phyloP scores from a whole-genome alignment of 306 rosid genomes.

The Castanopsis chinensis region DNA sequence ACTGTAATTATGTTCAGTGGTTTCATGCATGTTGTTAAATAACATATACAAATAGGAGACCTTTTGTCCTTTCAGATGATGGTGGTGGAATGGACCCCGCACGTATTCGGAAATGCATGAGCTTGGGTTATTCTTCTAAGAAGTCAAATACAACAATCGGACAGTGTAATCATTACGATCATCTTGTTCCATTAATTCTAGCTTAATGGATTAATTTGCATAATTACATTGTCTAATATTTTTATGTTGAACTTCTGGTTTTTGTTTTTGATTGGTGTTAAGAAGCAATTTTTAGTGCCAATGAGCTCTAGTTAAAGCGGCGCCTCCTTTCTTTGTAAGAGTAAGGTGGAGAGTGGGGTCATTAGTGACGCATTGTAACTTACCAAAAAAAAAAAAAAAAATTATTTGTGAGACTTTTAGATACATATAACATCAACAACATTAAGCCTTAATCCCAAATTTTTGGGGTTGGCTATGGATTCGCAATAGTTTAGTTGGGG shows the following conservation, averaged over 20 bases:
- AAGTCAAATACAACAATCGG: slow-evolving; percentile 90
- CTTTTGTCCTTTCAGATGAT: slow-evolving; percentile 63
- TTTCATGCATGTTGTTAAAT: slow-evolving; percentile 11
- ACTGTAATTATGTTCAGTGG: slow-evolving; percentile 13
- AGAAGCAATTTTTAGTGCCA: background rate
- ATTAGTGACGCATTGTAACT: no score
- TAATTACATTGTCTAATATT: slow-evolving; percentile 2
- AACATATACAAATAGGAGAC: background rate
- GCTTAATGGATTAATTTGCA: background rate
- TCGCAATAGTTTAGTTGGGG: no score
- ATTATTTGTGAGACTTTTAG: background rate
- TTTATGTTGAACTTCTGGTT: background rate
- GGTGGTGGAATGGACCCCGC: slow-evolving; percentile 95
- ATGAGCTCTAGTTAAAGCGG: no score
- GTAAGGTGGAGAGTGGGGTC: no score
- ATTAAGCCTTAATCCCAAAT: background rate
- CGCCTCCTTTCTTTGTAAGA: no score
- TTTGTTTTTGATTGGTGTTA: background rate
- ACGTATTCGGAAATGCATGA: slow-evolving; percentile 83
- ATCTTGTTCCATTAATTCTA: slow-evolving; percentile 14
- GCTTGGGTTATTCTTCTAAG: slow-evolving; percentile 95
- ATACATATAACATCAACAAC: no score
- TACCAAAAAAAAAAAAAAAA: no score
- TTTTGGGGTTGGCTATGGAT: no score
- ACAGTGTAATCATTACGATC: slow-evolving; percentile 54